Conservation (phyloP, 306 rosid genomes). For the Spatholobus suberectus region DNA sequence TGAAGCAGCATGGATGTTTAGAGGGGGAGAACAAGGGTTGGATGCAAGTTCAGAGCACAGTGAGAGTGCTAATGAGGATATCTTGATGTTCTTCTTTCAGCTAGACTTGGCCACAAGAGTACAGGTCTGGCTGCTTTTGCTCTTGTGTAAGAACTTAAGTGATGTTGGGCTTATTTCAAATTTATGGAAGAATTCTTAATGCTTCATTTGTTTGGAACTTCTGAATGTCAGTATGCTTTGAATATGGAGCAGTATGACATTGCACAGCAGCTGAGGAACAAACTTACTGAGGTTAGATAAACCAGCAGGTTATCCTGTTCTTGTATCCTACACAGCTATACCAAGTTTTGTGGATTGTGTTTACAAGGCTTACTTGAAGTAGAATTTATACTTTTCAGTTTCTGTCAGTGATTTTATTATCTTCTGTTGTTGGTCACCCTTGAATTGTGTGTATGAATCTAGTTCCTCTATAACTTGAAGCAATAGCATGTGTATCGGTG, state of each 20-base stretch:
- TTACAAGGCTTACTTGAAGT: constrained; percentile 16
- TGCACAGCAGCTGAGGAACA: constrained; percentile 85
- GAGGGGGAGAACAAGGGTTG: constrained; percentile 68
- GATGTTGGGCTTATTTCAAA: background rate
- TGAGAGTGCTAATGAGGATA: constrained; percentile 87
- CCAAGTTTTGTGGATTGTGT: constrained; percentile 23
- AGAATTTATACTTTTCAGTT: background rate
- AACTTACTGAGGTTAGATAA: constrained; percentile 82
- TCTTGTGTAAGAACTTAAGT: constrained; percentile 3
- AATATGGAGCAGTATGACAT: constrained; percentile 88
- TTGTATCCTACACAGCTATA: background rate
- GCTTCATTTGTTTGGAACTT: constrained; percentile 40
- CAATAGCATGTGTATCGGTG: background rate
- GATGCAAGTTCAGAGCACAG: constrained; percentile 83
- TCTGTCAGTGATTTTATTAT: constrained; percentile 15
- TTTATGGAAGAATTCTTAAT: constrained; percentile 26
- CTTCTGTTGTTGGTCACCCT: background rate
- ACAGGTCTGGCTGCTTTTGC: constrained; percentile 60
- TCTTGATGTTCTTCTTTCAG: constrained; percentile 88
- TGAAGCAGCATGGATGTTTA: constrained; percentile 84
- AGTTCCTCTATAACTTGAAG: background rate
- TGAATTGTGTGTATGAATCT: constrained; percentile 26
- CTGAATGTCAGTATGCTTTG: constrained; percentile 71
- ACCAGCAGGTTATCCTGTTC: background rate
- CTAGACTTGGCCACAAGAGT: constrained; percentile 92